These are phyloP conservation scores for Nepenthes mirabilis DNA, from an alignment of 148 eudicot species.

Conservation along the genomic window DNA sequence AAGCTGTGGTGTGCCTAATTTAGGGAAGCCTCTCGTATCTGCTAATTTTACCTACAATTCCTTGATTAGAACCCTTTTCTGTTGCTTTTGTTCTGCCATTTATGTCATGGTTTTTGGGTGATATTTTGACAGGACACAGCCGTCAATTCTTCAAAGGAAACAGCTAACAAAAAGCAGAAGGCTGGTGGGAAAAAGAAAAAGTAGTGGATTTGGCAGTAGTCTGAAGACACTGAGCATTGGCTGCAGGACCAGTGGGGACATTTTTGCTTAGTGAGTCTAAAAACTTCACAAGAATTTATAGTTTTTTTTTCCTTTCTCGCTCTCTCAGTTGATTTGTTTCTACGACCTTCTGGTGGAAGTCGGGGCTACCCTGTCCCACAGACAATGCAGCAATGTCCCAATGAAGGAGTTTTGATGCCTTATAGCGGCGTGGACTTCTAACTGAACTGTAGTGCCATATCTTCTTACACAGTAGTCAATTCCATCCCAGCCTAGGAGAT, in stretches of 20 bases:
- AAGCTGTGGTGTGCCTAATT: no score
- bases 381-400: no score
- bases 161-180: conserved; percentile 56
- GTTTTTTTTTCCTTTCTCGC: no score
- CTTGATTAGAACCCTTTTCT: not conserved
- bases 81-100: not conserved
- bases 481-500: no score
- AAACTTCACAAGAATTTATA: no score
- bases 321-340: no score
- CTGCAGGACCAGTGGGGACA: not conserved
- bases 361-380: no score
- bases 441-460: no score
- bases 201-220: conserved; percentile 12
- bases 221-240: not conserved
- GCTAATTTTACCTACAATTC: conserved; percentile 1
- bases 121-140: conserved; percentile 31
- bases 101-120: not conserved
- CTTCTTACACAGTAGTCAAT: no score
- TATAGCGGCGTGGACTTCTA: no score
- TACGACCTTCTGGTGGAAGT: no score
- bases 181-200: conserved; percentile 58
- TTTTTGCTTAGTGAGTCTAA: conserved; percentile 1
- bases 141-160: conserved; percentile 31
- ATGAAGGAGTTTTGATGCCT: no score
- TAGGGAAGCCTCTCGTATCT: not conserved